Conservation (phyloP, 148 eudicot genomes). For the Camellia sinensis region DNA sequence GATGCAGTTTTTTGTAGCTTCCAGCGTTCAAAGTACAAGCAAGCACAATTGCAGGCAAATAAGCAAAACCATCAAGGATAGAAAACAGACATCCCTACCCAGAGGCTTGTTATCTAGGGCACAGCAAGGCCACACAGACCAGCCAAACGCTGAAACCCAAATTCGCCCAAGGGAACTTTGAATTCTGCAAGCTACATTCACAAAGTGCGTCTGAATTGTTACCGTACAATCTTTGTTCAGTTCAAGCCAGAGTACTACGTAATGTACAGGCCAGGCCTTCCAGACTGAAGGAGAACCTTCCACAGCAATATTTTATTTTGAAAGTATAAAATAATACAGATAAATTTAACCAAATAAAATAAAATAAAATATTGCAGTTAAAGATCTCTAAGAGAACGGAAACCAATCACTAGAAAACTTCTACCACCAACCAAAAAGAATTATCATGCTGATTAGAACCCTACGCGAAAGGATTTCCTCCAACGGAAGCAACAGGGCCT, state of each 20-base stretch:
- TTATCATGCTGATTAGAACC: not conserved
- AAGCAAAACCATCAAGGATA: not conserved
- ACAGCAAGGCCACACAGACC: not conserved
- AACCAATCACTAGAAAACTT: conserved; percentile 8
- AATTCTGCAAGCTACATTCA: conserved; percentile 2
- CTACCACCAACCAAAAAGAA: conserved; percentile 6
- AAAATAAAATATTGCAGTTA: not conserved
- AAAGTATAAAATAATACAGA: not conserved
- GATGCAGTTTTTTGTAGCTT: not conserved
- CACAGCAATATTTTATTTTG: not conserved
- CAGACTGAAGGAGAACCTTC: not conserved
- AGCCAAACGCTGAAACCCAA: too few relatives aligned
- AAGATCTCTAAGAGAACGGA: not conserved
- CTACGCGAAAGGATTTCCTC: conserved; percentile 91
- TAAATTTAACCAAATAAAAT: not conserved
- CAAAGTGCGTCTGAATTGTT: not conserved
- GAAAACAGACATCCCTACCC: not conserved
- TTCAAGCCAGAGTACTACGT: not conserved
- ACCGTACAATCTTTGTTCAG: not conserved
- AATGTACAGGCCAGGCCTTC: not conserved
- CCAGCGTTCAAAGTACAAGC: not conserved
- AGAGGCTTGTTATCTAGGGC: too few relatives aligned
- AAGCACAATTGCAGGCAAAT: not conserved
- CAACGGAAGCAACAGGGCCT: conserved; percentile 63
- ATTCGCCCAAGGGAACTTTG: not conserved